These are phyloP conservation scores for Hypocrella siamensis DNA, from an alignment of 2,329 filamentous ascomycete species.

Conservation along the genomic window DNA sequence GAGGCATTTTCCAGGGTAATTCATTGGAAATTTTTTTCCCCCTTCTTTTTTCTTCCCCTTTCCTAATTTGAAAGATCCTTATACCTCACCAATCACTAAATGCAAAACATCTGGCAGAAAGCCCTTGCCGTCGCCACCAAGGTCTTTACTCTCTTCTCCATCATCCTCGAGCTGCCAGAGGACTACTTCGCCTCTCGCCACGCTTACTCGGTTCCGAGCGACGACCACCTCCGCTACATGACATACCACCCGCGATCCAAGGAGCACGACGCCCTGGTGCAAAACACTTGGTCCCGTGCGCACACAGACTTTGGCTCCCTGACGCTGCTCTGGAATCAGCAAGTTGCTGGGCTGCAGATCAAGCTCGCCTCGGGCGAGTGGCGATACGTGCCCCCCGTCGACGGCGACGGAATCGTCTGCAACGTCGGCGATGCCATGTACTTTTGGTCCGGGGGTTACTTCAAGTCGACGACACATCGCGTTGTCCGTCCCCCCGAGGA, in stretches of 20 bases:
- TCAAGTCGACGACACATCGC: conserved; percentile 27
- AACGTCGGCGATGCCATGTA: conserved; percentile 34
- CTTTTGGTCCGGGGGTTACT: conserved; percentile 28
- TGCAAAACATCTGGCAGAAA: no score
- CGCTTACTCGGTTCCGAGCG: conserved; percentile 34
- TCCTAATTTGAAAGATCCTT: no score
- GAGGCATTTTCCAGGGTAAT: no score
- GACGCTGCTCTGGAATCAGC: conserved; percentile 41
- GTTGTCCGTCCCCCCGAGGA: conserved; percentile 26
- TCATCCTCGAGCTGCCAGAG: conserved; percentile 40
- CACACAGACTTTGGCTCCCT: conserved; percentile 42
- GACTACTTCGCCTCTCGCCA: conserved; percentile 38
- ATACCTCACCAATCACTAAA: no score
- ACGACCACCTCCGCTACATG: conserved; percentile 45
- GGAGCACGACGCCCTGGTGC: conserved; percentile 23
- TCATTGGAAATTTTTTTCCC: no score
- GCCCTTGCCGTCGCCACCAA: conserved; percentile 16
- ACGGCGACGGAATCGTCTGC: conserved; percentile 32
- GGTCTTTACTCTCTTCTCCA: conserved; percentile 20
- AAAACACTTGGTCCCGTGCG: conserved; percentile 19
- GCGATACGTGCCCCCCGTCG: conserved; percentile 25
- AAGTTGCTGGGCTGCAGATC: conserved; percentile 39
- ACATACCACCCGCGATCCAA: conserved; percentile 32
- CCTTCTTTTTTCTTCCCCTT: no score
- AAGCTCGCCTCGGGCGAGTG: background rate